Evolutionary conservation across 768 basidiomycete genomes (phyloP).

Genomic region (Chlorophyllum brunneum): DNA sequence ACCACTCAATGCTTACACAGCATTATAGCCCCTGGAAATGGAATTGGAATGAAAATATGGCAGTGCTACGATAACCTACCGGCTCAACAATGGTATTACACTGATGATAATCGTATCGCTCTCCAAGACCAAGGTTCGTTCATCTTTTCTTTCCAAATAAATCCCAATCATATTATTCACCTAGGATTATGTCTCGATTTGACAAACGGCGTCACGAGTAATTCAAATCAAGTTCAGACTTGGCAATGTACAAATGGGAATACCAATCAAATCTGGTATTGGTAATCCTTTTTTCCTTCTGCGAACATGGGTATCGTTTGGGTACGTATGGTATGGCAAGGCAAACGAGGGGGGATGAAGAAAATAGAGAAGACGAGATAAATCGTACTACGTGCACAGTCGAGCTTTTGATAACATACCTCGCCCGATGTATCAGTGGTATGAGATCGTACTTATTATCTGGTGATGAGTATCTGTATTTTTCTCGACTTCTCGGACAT

Average conservation of each 20-base stretch:
- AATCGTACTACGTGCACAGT: too few species aligned
- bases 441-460: too few species aligned
- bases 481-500: too few species aligned
- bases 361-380: too few species aligned
- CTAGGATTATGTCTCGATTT: constrained; percentile 28
- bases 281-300: background rate
- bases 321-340: too few species aligned
- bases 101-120: constrained; percentile 26
- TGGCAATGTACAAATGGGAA: constrained; percentile 30
- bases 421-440: too few species aligned
- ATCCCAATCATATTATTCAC: background rate
- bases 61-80: constrained; percentile 28
- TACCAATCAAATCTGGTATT: constrained; percentile 26
- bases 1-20: constrained; percentile 3
- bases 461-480: too few species aligned
- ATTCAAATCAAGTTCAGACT: constrained; percentile 26
- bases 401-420: too few species aligned
- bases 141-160: background rate
- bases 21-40: constrained; percentile 17
- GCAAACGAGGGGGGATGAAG: too few species aligned
- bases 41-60: constrained; percentile 23
- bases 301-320: background rate
- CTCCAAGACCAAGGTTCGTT: constrained; percentile 23
- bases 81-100: constrained; percentile 31
- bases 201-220: constrained; percentile 23